Percentiles rank a stretch among this genome's conserved stretches.
phyloP scores from a whole-genome alignment of 129 eudicot genomes.

The Artemisia annua region DNA sequence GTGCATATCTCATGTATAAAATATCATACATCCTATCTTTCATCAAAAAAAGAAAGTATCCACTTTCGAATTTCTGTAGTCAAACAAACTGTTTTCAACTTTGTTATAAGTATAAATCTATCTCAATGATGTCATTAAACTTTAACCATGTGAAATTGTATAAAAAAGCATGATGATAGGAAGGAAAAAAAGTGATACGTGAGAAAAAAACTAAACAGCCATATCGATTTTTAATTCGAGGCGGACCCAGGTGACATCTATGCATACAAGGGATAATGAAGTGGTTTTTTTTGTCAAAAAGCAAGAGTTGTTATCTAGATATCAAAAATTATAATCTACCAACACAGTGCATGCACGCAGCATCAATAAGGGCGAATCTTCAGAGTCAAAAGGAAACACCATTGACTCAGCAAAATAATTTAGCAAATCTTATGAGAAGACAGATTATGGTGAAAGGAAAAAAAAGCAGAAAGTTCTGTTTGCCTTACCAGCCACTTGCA shows the following conservation, averaged over 20 bases:
- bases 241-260: constrained; percentile 15
- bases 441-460: too few relatives aligned
- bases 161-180: not conserved
- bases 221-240: constrained; percentile 6
- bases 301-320: constrained; percentile 18
- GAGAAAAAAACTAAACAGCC: not conserved
- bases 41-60: not conserved
- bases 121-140: not conserved
- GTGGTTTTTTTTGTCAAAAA: constrained; percentile 20
- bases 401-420: too few relatives aligned
- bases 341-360: too few relatives aligned
- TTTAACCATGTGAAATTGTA: not conserved
- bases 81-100: constrained; percentile 24
- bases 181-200: not conserved
- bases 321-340: constrained; percentile 5
- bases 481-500: too few relatives aligned
- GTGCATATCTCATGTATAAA: constrained; percentile 28
- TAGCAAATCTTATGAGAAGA: too few relatives aligned
- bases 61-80: constrained; percentile 15
- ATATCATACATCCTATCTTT: constrained; percentile 3
- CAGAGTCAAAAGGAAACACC: too few relatives aligned
- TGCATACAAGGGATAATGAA: constrained; percentile 13
- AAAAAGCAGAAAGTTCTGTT: too few relatives aligned
- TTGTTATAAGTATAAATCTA: constrained; percentile 3
- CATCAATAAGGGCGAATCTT: too few relatives aligned